Evolutionary conservation across 2,329 filamentous ascomycete species (phyloP), one percentile per base, ranked within the genome.

Genomic region (Fusarium euwallaceae): DNA sequence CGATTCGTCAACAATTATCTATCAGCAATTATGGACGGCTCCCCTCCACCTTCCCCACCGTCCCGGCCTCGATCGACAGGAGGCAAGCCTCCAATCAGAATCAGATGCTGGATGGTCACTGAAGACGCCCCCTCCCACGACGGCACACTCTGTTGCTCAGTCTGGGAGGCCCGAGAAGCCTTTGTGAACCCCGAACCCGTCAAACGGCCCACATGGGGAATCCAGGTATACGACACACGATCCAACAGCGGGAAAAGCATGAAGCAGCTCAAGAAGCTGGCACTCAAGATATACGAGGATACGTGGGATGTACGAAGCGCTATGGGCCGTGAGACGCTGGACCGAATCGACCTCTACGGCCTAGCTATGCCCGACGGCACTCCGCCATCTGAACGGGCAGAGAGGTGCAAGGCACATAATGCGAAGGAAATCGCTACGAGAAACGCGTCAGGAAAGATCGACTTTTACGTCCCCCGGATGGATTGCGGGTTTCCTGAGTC

Each of bases 111-210:
- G 55, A 58, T 58, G 55, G 55, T 58, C 2, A 34, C 55, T 58
- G 55, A 58, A 58, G 55, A 58, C 4, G 55, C 32, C 14, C 55
- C 29, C 4, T 58, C 55, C 20, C 55, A 58, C 29, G 32, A 58
- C 32, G 55, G 55, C 8, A 58, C 55, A 17, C 55, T 58, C 32
- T 58, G 55, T 34, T 58, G 55, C 55, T 58, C 55, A 24, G 55
- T 37, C 32, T 58, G 55, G 55, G 32, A 58, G 22, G 55, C 55
- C 20, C 27, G 8, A 14, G 55, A 58, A 24, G 32, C n/a, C 12
- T 58, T 41, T 29, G 14, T n/a, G 5, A 22, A 37, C 14, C 55
- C 51, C 20, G 51, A 34, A 14, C 51, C 51, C 11, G 10, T 55
- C 51, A 32, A 34, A 11, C 17, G 27, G 6, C 29, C 51, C 10